Percentiles rank a stretch among this genome's conserved stretches.
These are phyloP conservation scores for Claviceps arundinis DNA, from an alignment of 2,329 filamentous ascomycete species.

Conservation along the genomic window DNA sequence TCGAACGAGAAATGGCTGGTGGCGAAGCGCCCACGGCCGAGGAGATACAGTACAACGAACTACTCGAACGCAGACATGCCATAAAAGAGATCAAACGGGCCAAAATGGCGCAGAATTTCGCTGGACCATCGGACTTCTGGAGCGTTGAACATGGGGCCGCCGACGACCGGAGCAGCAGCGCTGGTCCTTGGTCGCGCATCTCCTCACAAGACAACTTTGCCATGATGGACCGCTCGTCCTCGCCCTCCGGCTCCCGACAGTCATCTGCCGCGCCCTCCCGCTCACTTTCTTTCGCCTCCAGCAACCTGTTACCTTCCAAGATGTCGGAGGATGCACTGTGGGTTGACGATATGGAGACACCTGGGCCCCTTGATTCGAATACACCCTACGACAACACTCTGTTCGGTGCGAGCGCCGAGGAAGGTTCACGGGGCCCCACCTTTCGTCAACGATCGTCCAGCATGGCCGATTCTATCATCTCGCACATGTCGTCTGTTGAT, in stretches of 20 bases:
- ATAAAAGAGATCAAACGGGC: slow-evolving; percentile 44
- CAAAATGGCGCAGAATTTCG: slow-evolving; percentile 36
- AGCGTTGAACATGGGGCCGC: slow-evolving; percentile 67
- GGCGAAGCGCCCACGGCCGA: slow-evolving; percentile 45
- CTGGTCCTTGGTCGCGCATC: slow-evolving; percentile 28
- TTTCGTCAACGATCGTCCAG: slow-evolving; percentile 62
- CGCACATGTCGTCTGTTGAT: slow-evolving; percentile 54
- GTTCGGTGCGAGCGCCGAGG: slow-evolving; percentile 56
- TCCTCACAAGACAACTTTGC: slow-evolving; percentile 27
- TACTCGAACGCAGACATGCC: slow-evolving; percentile 45
- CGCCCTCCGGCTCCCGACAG: slow-evolving; percentile 25
- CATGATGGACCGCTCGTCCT: slow-evolving; percentile 21
- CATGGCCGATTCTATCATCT: slow-evolving; percentile 63
- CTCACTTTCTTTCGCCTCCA: slow-evolving; percentile 32
- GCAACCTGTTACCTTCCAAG: slow-evolving; percentile 15
- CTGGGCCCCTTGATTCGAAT: slow-evolving; percentile 38
- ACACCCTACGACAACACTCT: slow-evolving; percentile 58
- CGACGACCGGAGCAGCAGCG: slow-evolving; percentile 33
- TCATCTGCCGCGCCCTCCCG: slow-evolving; percentile 35
- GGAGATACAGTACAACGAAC: slow-evolving; percentile 46
- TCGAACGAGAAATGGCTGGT: slow-evolving; percentile 57
- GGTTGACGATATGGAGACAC: slow-evolving; percentile 42
- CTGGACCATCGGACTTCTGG: slow-evolving; percentile 56
- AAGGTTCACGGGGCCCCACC: slow-evolving; percentile 39
- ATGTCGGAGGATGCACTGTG: slow-evolving; percentile 21